Percentiles rank a stretch among this genome's conserved stretches.
These are phyloP conservation scores for Tolypocladium nubicola DNA, from an alignment of 2,329 filamentous ascomycete genomes.

Conservation along the genomic window DNA sequence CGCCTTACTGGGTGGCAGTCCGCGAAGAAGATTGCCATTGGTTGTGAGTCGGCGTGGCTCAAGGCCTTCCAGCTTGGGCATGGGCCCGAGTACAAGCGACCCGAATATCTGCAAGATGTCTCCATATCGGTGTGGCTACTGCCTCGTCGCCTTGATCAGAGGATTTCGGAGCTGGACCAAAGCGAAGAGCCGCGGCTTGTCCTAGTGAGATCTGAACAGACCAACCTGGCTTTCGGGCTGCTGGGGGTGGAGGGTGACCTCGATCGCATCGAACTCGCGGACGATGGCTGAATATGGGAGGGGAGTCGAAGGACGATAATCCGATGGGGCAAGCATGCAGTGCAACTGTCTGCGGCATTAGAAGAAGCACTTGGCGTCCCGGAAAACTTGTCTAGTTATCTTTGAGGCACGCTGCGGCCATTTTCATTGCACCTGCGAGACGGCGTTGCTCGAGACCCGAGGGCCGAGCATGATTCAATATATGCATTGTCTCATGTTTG, in stretches of 20 bases:
- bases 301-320: not conserved
- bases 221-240: conserved; percentile 70
- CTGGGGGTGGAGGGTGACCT: conserved; percentile 71
- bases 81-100: conserved; percentile 62
- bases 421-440: not conserved
- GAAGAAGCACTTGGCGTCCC: not conserved
- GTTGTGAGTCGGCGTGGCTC: conserved; percentile 77
- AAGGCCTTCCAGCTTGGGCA: conserved; percentile 61
- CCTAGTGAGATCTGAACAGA: conserved; percentile 49
- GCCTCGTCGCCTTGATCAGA: conserved; percentile 38
- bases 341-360: not conserved
- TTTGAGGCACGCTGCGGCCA: not conserved
- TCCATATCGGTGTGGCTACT: conserved; percentile 35
- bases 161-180: conserved; percentile 35
- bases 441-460: not conserved
- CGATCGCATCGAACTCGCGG: conserved; percentile 46
- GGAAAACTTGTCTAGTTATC: not conserved
- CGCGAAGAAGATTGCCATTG: conserved; percentile 67
- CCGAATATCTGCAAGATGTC: conserved; percentile 23
- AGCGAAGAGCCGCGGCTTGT: conserved; percentile 39
- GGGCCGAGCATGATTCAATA: not conserved
- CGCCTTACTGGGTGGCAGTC: conserved; percentile 82
- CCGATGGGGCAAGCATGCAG: not conserved
- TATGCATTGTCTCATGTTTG: not conserved
- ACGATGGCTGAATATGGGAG: conserved; percentile 13